Evolutionary conservation across 371 early-diverging fungal species (phyloP), one percentile per base, ranked within the genome.

Genomic region (Mortierella sp.): DNA sequence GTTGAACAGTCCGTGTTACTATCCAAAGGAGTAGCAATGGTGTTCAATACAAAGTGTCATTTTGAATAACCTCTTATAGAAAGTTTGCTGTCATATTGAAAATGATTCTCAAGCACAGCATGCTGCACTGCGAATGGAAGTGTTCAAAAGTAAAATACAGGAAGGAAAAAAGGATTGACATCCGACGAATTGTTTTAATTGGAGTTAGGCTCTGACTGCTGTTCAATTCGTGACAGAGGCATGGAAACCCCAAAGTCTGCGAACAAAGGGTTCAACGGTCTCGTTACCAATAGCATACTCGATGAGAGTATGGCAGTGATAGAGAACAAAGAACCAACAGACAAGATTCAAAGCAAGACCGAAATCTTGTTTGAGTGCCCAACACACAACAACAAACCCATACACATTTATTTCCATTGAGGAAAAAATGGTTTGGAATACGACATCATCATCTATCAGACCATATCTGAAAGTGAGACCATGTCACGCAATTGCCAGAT

Each of bases 101-200:
- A 23, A 9, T 13, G 9, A 40, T 17, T 13, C 26, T 51, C 22
- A 22, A 51, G 53, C 53, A 51, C 53, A 51, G 26, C 10, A 51
- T n/a, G 47, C 19, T 9, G 23, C 55, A 31, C 2, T 2, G 40
- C 35, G 32, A n/a, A 59, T 31, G 17, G 43, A 31, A 26, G 43
- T n/a, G 59, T 40, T 47, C 54, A n/a, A 32, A 35, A 47, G 54
- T 40, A 56, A 19, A 63, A 51, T 35, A 37, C 47, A 45, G 26
- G 51, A 42, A 32, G 4, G 51, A 70, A 53, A 49, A 34, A 15
- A 19, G 66, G 68, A 55, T 80, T 81, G 82, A 81, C 82, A 81
- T 81, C 82, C 76, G 82, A 81, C 82, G 82, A 81, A 81, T 81
- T 68, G 75, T 69, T 81, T 81, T 81, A 61, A 81, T 81, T 75